Conservation (phyloP, 495 filamentous ascomycete species). For the Penicillium manginii region DNA sequence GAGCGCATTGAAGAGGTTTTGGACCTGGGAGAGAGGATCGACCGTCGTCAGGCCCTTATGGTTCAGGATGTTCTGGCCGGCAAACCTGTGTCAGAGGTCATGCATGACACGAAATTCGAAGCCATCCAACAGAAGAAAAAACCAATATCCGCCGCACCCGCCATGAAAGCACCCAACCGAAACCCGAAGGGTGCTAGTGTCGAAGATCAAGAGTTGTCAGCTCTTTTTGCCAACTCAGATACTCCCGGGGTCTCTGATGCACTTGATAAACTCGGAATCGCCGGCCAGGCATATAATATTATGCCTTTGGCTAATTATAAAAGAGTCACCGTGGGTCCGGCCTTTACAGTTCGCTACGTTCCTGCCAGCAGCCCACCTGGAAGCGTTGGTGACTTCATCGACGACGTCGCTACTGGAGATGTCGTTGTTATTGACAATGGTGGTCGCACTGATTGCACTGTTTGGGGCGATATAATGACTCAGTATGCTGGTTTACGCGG, state of each 20-base stretch:
- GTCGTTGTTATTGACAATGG: slow-evolving; percentile 27
- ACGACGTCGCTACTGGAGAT: slow-evolving; percentile 26
- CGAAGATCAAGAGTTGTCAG: slow-evolving; percentile 25
- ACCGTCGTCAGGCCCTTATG: slow-evolving; percentile 21
- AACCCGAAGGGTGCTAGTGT: slow-evolving; percentile 14
- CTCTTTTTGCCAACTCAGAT: slow-evolving; percentile 25
- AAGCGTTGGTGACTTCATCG: slow-evolving; percentile 29
- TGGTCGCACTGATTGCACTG: slow-evolving; percentile 26
- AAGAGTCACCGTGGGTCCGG: slow-evolving; percentile 24
- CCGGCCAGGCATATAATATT: slow-evolving; percentile 24
- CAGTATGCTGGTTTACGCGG: slow-evolving; percentile 25
- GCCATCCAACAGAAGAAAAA: slow-evolving; percentile 11
- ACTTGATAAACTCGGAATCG: slow-evolving; percentile 28
- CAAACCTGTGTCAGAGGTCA: slow-evolving; percentile 23
- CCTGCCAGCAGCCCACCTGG: slow-evolving; percentile 27
- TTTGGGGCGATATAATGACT: slow-evolving; percentile 32
- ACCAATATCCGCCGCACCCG: background rate
- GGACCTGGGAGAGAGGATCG: slow-evolving; percentile 17
- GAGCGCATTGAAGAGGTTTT: slow-evolving; percentile 22
- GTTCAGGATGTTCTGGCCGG: slow-evolving; percentile 21
- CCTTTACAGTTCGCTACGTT: slow-evolving; percentile 28
- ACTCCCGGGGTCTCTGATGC: slow-evolving; percentile 29
- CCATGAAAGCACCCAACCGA: background rate
- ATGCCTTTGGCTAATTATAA: slow-evolving; percentile 25
- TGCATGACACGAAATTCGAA: slow-evolving; percentile 28